Evolutionary conservation across 2,329 filamentous ascomycete species (phyloP), one percentile per base, ranked within the genome.

Genomic region (Xylaria sp.): DNA sequence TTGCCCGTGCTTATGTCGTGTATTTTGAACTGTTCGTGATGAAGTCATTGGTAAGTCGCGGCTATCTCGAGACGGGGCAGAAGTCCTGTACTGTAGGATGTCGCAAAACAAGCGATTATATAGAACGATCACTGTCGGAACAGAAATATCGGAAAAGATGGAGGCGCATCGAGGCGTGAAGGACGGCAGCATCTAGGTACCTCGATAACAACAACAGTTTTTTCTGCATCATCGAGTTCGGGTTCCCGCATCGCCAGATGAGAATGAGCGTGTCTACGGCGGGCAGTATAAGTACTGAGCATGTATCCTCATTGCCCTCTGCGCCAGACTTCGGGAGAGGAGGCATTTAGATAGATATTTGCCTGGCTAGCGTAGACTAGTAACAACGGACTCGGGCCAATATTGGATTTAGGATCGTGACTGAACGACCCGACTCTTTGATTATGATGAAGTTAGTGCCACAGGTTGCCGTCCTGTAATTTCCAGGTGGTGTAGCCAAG

Each of bases 401-500:
- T 23, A 23, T 23, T 56, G 52, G 20, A 56, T 56, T 56, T 56
- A 23, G n/a, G 31, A 39, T 56, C 13, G 10, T 56, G 52, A 23
- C 33, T 56, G 46, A 48, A 20, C 3, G 46, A 12, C 46, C 46
- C n/a, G n/a, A 18, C 18, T 46, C 10, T n/a, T 48, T 48, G 31
- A 56, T 55, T 55, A 13, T 23, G 52, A 23, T 39, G 36, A 39
- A n/a, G 52, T 69, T 70, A 69, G 67, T 66, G 64, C 69, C 70
- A 65, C 67, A 59, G 70, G 68, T 70, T 71, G 72, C 74, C 71
- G 72, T 66, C 72, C 73, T 75, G 73, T 58, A 76, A 76, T 76
- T 74, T 75, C 74, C 69, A 58, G 56, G 56, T 20, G 25, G 25
- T n/a, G 18, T 49, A 63, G 54, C n/a, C 31, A 20, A 54, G 18